Evolutionary conservation across 768 basidiomycete species (phyloP).

Genomic region (Strobilomyces echinocephalus): DNA sequence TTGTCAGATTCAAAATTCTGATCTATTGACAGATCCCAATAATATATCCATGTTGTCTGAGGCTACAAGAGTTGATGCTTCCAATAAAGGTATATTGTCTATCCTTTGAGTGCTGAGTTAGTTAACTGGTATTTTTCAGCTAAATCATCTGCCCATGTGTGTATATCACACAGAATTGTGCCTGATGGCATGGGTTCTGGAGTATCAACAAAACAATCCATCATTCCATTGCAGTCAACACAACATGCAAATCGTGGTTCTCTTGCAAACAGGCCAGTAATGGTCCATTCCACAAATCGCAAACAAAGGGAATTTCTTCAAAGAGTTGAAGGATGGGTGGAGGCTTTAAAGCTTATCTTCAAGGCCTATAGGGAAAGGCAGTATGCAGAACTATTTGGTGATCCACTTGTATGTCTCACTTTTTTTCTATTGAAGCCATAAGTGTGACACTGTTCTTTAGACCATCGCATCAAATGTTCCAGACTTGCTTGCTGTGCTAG

Average conservation of each 20-base stretch:
- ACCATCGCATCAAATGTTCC: background rate
- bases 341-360: constrained; percentile 2
- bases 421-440: background rate
- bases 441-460: constrained; percentile 8
- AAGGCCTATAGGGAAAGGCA: background rate
- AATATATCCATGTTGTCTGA: background rate
- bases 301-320: background rate
- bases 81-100: background rate
- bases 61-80: too few relatives aligned
- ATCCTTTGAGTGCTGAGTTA: background rate
- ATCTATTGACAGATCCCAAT: background rate
- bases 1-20: background rate
- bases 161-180: background rate
- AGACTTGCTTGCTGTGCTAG: constrained; percentile 17
- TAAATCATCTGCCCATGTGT: background rate
- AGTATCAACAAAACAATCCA: background rate
- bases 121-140: background rate
- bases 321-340: constrained; percentile 15
- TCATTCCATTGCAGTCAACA: background rate
- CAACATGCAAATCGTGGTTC: background rate
- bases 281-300: background rate
- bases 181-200: background rate
- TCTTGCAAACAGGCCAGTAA: background rate
- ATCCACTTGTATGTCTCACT: constrained; percentile 10
- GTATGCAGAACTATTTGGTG: constrained; percentile 15